Base-by-base conservation (phyloP, 495 filamentous ascomycete genomes). In the Darksidea phi region DNA sequence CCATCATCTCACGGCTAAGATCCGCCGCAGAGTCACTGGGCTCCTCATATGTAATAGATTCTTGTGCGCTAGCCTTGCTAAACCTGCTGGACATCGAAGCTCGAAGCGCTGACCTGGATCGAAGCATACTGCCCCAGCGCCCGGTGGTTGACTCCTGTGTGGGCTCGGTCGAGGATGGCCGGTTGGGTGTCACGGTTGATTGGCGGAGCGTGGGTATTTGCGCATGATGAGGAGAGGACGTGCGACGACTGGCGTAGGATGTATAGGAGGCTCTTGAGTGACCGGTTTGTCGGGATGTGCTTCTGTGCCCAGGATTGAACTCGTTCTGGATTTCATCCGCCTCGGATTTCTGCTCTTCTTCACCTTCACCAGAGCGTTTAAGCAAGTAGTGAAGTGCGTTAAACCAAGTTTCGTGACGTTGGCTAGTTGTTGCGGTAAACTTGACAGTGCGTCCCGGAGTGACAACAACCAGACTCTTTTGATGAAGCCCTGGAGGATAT, bases 381-480 rank as follows among this genome's bases (percentile, higher is more conserved):
- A 97, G 81, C 12, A 98, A 83, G 70, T 98, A 98, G 2, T 91
- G 95, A 37, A 98, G 80, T 6, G 94, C 91, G 70, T 97, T 97
- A 81, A 94, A 97, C 94, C 94, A 98, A 4, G 92, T 97, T 73
- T 97, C 94, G 64, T 98, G 94, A 53, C 94, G 81, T 68, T 96
- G 91, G 17, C 90, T 87, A 8, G 94, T 98, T 26, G 89, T 86
- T 53, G 95, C 95, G 18, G 94, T 98, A 67, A 97, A 93, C 68
- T 96, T 88, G 71, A 98, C 80, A 12, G 84, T 83, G 57, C 94
- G 84, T 37, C 91, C 90, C 26, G 93, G 93, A 15, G 94, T 95
- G 53, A 96, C 78, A 59, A 98, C 85, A 57, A 97, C 79, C 66
- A 98, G 76, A 74, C 90, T 95, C 81, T 95, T 93, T 65, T 88